Base-by-base conservation (phyloP, 1,284 basidiomycete genomes). In the Ceratobasidium sp. region DNA sequence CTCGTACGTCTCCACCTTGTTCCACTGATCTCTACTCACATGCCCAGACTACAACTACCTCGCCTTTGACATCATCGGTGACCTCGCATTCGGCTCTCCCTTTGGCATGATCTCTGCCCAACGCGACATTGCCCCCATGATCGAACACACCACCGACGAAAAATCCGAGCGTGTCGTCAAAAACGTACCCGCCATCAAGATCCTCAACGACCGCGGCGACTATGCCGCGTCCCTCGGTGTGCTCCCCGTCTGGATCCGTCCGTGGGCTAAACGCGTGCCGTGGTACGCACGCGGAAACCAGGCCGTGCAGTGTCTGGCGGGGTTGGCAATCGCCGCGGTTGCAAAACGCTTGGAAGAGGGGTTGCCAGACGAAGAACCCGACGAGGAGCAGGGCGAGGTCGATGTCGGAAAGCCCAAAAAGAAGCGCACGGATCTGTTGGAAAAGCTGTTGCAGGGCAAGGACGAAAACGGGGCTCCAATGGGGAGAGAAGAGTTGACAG, bases 151-250 rank as follows among this genome's bases (percentile, higher is more conserved):
- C 46, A 21, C 54, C 59, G 56, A 70, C 60, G 49, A 30, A 33
- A 64, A 44, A 53, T 59, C 49, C 33, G 58, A 25, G 28, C 58
- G 38, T 8, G 83, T 87, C 72, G 83, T 86, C 56, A 78, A 85
- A 40, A 83, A 89, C 77, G 88, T 94, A 67, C 91, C 92, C 1
- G 95, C 93, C 12, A 88, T 96, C 56, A 82, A 91, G 78, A 94
- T 96, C 75, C 85, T 97, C 71, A 96, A 96, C 80, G 90, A 91
- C 73, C 90, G 95, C 25, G 95, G 95, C 71, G 94, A 95, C 79
- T 95, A 86, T 80, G 91, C 90, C 2, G 92, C 92, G 58, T 88
- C 92, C 0, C 88, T 95, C 83, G 95, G 94, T 46, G 87, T 88
- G 12, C 83, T 95, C 21, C 92, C 94, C 0, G 83, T 86, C 0